Percentiles rank a stretch among this genome's conserved stretches.
Evolutionary conservation across 129 eudicot species (phyloP).

Genomic region (Pulicaria dysenterica): DNA sequence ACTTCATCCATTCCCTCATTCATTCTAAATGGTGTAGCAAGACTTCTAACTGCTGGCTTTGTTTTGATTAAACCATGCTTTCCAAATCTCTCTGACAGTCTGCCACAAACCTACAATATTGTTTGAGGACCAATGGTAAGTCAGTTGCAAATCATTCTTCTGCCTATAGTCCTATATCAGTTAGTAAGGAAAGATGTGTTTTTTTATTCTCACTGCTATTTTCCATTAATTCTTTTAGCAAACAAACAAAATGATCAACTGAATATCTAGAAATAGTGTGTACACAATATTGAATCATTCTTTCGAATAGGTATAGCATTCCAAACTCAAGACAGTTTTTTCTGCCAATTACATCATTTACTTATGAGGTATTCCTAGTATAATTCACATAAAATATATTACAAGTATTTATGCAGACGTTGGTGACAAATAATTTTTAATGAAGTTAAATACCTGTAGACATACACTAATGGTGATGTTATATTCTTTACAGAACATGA

Average conservation of each 20-base stretch:
- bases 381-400: background rate
- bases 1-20: constrained; percentile 94
- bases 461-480: constrained; percentile 5
- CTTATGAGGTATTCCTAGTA: constrained; percentile 6
- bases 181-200: too few species aligned
- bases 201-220: too few species aligned
- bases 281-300: background rate
- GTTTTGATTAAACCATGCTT: constrained; percentile 88
- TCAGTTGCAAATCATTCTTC: too few species aligned
- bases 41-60: constrained; percentile 92
- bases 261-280: background rate
- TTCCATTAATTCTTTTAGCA: background rate
- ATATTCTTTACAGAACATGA: background rate
- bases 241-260: background rate
- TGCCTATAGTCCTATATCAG: too few species aligned
- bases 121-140: constrained; percentile 1
- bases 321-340: background rate
- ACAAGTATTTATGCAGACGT: background rate
- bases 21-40: constrained; percentile 89
- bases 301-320: background rate
- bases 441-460: background rate
- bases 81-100: constrained; percentile 77
- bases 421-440: constrained; percentile 7
- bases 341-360: background rate
- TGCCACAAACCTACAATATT: constrained; percentile 68